Percentiles rank a stretch among this genome's conserved stretches.
phyloP scores from a whole-genome alignment of 2,329 filamentous ascomycete species.

The Fusarium sp. region DNA sequence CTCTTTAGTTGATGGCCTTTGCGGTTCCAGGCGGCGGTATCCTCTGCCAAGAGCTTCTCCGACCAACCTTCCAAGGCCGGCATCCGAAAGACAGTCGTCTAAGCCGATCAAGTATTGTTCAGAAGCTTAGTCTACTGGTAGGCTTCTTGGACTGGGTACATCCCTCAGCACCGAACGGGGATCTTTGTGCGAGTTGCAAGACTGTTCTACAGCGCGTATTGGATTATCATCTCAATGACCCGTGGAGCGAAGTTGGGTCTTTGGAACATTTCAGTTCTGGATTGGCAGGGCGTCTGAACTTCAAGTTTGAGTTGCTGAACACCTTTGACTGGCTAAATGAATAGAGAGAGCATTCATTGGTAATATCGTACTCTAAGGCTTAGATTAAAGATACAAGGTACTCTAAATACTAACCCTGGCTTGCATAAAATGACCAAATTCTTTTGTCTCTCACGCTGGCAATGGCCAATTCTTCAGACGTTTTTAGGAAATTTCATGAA shows the following conservation, averaged over 20 bases:
- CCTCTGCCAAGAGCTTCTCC: neutral
- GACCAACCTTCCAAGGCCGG: constrained; percentile 3
- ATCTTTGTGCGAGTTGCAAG: constrained; percentile 10
- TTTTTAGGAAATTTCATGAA: too few species aligned
- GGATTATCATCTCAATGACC: constrained; percentile 9
- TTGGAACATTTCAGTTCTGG: constrained; percentile 8
- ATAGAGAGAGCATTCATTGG: too few species aligned
- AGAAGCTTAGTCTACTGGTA: neutral
- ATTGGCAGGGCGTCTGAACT: neutral
- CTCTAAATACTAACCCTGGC: too few species aligned
- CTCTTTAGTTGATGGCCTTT: neutral
- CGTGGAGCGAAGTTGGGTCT: neutral
- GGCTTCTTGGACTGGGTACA: constrained; percentile 22
- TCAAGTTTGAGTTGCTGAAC: constrained; percentile 12
- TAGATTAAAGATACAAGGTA: fast-evolving
- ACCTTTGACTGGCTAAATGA: constrained; percentile 16
- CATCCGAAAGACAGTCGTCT: constrained; percentile 1
- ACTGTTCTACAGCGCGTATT: constrained; percentile 16
- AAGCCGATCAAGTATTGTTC: constrained; percentile 7
- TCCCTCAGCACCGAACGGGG: constrained; percentile 6
- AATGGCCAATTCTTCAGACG: too few species aligned
- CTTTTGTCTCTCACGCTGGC: too few species aligned
- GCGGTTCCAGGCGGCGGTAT: constrained; percentile 10
- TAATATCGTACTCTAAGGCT: too few species aligned
- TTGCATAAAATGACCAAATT: too few species aligned